These are phyloP conservation scores for Populus hybrid DNA, from an alignment of 441 rosid genomes.

Conservation along the genomic window DNA sequence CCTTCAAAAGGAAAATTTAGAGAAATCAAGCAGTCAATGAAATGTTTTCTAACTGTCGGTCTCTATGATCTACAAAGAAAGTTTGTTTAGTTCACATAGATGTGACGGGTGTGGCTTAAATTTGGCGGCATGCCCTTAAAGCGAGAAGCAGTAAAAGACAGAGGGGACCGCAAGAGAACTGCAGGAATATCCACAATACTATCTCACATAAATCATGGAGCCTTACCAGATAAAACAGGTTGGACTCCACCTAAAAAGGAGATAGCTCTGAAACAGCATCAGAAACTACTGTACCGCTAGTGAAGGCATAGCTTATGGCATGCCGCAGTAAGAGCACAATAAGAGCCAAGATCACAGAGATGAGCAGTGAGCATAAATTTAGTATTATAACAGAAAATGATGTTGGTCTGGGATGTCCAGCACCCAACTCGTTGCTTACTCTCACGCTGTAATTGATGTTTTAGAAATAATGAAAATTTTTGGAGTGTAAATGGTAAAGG, in stretches of 20 bases:
- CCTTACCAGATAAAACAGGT: conserved; percentile 48
- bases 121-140: background rate
- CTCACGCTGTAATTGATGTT: conserved; percentile 31
- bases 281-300: conserved; percentile 33
- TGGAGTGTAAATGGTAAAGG: too few species aligned
- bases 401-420: conserved; percentile 45
- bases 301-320: conserved; percentile 47
- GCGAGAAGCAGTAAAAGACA: background rate
- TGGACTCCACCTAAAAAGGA: conserved; percentile 47
- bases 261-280: conserved; percentile 44
- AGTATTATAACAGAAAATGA: conserved; percentile 35
- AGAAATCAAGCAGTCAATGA: too few species aligned
- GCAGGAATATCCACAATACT: background rate
- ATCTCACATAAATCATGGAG: too few species aligned
- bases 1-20: background rate
- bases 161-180: background rate
- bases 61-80: background rate
- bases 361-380: conserved; percentile 29
- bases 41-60: too few species aligned
- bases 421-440: conserved; percentile 57
- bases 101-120: background rate
- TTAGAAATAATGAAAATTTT: too few species aligned
- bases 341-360: conserved; percentile 23
- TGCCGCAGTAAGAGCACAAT: conserved; percentile 29
- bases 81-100: background rate